Base-by-base conservation (phyloP, 1,139 yeast genomes). In the Chernovozyma aurita region DNA sequence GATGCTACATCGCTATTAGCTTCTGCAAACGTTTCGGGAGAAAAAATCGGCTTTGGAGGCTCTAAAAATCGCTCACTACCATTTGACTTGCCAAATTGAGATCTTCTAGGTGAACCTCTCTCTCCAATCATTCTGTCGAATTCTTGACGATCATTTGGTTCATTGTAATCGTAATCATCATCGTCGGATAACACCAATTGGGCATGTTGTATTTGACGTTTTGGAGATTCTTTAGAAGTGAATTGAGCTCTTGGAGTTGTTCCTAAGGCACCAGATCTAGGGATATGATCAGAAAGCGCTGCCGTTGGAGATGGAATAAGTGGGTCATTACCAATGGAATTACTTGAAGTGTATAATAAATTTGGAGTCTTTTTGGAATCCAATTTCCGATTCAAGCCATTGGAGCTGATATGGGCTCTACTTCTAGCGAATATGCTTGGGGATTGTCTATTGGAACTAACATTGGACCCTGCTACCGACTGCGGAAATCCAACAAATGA, bases 151-250 rank as follows among this genome's bases (percentile, higher is more conserved):
- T n/a, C n/a, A n/a, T n/a, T n/a, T 35, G 7, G 24, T 35, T 55
- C 62, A n/a, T n/a, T n/a, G n/a, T n/a, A n/a, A n/a, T n/a, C n/a
- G n/a, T n/a, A n/a, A 8, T 62, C 70, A 20, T 61, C 70, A 16
- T 66, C 68, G 32, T 68, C 72, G 33, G 70, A 70, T 20, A 68
- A 59, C 18, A 74, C 67, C 11, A 73, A 59, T 9, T 78, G 58
- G 12, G 76, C 69, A 3, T 73, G 71, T 35, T 68, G 69, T 21
- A 61, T 64, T 33, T 69, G 69, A 52, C 86, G 73, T 40, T 67
- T 73, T 24, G 92, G 92, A 0, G 88, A 81, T 48, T 81, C 88
- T 45, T 73, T 61, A 18, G 73, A 63, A 1, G 87, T 78, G 47
- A 69, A 80, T 37, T 71, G 71, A 8, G 78, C 72, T 46, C 82